Evolutionary conservation across 768 basidiomycete genomes (phyloP), one percentile per base, ranked within the genome.

Genomic region (Kwoniella europaea): DNA sequence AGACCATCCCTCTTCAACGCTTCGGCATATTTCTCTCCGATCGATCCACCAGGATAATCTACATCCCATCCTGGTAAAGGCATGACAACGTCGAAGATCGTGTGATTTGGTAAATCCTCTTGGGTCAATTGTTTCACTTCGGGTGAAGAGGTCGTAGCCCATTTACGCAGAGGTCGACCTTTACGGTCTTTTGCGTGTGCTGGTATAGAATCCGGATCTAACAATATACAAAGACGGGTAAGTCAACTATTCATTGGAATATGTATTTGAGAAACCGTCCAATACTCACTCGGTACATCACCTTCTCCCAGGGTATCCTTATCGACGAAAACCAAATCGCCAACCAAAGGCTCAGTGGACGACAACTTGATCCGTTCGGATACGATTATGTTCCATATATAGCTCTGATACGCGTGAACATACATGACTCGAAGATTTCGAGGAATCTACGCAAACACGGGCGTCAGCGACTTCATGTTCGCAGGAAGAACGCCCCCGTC

Each of bases 401-500:
- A 99, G 16, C 93, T 95, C 83, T 99, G 97, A 82, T 98, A 99
- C 41, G 95, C 95, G 83, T 99, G 97, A 65, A 98, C 90, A 82
- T 98, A 99, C 92, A 99, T 98, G 74, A 97, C 85, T 62, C 97
- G 88, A 69, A 99, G 88, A 79, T 96, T 98, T 67, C 91, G 88
- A 15, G 97, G 97, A 75, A 99, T 98, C 96, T 98, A 53, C 20
- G n/a, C n/a, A n/a, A n/a, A n/a, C n/a, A n/a, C n/a, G n/a, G n/a
- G n/a, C n/a, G n/a, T n/a, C n/a, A n/a, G n/a, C n/a, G n/a, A n/a
- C n/a, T n/a, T n/a, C n/a, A n/a, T n/a, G n/a, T n/a, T n/a, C n/a
- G n/a, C n/a, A n/a, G n/a, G n/a, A n/a, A n/a, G n/a, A n/a, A n/a
- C n/a, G n/a, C n/a, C n/a, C n/a, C n/a, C n/a, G n/a, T n/a, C n/a